Conservation (phyloP, 2,329 filamentous ascomycete species). For the Aspergillus viridinutans region DNA sequence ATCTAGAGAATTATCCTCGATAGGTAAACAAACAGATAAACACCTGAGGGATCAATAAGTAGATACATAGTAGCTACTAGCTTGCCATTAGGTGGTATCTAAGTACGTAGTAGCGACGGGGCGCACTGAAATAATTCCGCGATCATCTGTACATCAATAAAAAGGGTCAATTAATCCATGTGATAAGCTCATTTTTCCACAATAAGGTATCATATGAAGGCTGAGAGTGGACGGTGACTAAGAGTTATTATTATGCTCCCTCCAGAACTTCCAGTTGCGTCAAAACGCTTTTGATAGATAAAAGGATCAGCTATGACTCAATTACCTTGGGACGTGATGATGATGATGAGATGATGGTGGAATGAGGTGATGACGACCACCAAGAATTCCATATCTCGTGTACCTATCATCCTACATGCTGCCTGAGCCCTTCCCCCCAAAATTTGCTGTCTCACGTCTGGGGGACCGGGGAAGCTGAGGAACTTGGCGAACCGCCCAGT, state of each 20-base stretch:
- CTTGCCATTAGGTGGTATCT: neutral
- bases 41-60: neutral
- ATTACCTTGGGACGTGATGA: neutral
- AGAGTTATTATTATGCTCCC: neutral
- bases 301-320: neutral
- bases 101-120: neutral
- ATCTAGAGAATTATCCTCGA: constrained; percentile 12
- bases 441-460: neutral
- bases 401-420: neutral
- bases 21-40: constrained; percentile 1
- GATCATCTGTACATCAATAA: constrained; percentile 2
- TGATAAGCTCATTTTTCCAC: neutral
- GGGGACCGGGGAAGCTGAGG: constrained; percentile 12
- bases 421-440: neutral
- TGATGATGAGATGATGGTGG: neutral
- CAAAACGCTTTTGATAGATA: too few species aligned
- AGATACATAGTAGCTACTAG: neutral
- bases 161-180: neutral
- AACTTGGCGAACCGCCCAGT: constrained; percentile 13
- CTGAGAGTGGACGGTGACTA: neutral
- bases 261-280: too few species aligned
- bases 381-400: neutral
- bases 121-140: constrained; percentile 2
- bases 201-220: neutral
- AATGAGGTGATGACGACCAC: constrained; percentile 7